Base-by-base conservation (phyloP, 805 yeast genomes). In the Zygosaccharomyces gambellarensis region DNA sequence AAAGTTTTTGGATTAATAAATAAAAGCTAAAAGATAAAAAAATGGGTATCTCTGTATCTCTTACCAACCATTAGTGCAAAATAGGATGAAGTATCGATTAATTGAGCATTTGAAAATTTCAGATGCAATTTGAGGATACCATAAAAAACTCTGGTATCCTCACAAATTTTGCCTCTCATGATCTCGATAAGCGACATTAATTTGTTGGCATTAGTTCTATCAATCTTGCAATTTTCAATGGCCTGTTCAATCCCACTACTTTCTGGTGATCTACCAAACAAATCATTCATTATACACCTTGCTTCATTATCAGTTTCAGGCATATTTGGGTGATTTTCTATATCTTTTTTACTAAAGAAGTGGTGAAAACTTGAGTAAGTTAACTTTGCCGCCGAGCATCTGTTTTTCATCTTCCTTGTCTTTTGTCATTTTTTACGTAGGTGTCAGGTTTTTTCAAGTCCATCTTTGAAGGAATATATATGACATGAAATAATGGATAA, bases 51-150 rank as follows among this genome's bases (percentile, higher is more conserved):
- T 25, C 6, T 25, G 28, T 28, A 28, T 19, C 14, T 19, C 19
- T 29, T 43, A 53, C 57, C 40, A 31, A 53, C 57, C 53, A 51
- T 48, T 36, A 53, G 17, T 9, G 22, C 30, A 32, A 30, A 46
- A 50, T 49, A 48, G 44, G 46, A 53, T 19, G 38, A 34, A 10
- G 48, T 38, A 17, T 47, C 42, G 29, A 50, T 49, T 5, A 48
- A 41, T 27, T 30, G 38, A 10, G 50, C 50, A 36, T 44, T 30
- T 12, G 39, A 32, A 34, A 53, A 46, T 22, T 34, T 42, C 8
- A 23, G 5, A 5, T 53, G 52, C 39, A 51, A 17, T 8, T 36
- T 14, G 10, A 53, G 17, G 11, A 48, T 25, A 9, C 34, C 39
- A n/a, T 51, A 41, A 3, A 53, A 11, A 22, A 38, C 3, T 12